phyloP scores from a whole-genome alignment of 1,284 basidiomycete species.

The Cronartium quercuum region DNA sequence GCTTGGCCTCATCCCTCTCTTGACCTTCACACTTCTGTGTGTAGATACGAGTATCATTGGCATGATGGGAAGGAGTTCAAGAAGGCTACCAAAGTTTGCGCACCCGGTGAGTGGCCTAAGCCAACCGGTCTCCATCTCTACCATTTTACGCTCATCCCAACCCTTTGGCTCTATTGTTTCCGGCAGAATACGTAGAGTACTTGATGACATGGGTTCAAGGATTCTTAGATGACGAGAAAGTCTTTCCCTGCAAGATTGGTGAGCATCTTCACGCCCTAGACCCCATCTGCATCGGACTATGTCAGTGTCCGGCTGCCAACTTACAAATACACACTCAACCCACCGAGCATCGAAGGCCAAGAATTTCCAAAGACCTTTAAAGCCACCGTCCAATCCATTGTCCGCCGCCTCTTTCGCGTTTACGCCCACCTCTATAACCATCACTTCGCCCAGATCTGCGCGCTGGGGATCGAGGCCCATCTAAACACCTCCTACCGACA shows the following conservation, averaged over 20 bases:
- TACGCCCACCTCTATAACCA: constrained; percentile 99
- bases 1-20: not conserved
- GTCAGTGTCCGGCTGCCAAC: not conserved
- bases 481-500: constrained; percentile 98
- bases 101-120: constrained; percentile 54
- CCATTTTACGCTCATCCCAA: not conserved
- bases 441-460: constrained; percentile 98
- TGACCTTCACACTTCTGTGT: not conserved
- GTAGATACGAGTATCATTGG: constrained; percentile 79
- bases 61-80: constrained; percentile 80
- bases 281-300: not conserved
- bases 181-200: constrained; percentile 88
- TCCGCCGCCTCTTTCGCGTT: constrained; percentile 86
- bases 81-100: constrained; percentile 84
- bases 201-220: constrained; percentile 98
- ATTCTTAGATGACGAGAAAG: constrained; percentile 80
- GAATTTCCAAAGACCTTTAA: constrained; percentile 81
- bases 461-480: constrained; percentile 95
- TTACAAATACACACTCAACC: not conserved
- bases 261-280: constrained; percentile 40
- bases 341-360: constrained; percentile 17
- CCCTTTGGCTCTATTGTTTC: no score
- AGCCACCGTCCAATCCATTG: constrained; percentile 83
- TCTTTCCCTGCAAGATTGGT: constrained; percentile 96
- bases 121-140: not conserved